Evolutionary conservation across 1,284 basidiomycete species (phyloP).

Genomic region (Flammula alnicola): DNA sequence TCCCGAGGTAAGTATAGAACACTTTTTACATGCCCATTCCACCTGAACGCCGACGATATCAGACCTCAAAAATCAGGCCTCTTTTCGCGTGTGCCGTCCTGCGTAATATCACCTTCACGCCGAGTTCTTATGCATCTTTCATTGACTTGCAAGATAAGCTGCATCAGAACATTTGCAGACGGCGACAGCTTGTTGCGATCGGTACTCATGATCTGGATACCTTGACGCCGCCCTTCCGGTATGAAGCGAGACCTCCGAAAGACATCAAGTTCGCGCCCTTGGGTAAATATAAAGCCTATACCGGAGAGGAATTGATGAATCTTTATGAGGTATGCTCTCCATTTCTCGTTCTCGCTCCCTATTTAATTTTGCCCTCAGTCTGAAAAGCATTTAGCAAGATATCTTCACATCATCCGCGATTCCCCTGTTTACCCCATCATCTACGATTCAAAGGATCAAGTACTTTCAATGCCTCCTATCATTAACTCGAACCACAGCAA

Average conservation of each 20-base stretch:
- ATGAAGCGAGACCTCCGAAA: constrained; percentile 88
- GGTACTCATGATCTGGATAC: constrained; percentile 98
- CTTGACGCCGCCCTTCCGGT: constrained; percentile 86
- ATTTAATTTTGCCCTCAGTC: constrained; percentile 49
- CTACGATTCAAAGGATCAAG: constrained; percentile 87
- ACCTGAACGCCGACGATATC: constrained; percentile 2
- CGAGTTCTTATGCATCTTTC: constrained; percentile 92
- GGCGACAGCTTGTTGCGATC: constrained; percentile 92
- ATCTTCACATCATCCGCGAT: constrained; percentile 92
- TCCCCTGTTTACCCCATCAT: constrained; percentile 98
- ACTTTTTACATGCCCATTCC: not conserved
- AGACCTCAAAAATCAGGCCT: constrained; percentile 87
- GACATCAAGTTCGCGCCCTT: constrained; percentile 91
- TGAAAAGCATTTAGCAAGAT: constrained; percentile 90
- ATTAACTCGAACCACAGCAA: constrained; percentile 98
- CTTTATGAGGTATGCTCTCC: constrained; percentile 77
- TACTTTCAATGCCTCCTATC: constrained; percentile 97
- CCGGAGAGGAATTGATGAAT: constrained; percentile 86
- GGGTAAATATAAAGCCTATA: constrained; percentile 77
- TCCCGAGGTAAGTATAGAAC: constrained; percentile 61
- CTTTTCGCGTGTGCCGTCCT: constrained; percentile 92
- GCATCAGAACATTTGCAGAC: constrained; percentile 93
- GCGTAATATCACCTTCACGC: constrained; percentile 89
- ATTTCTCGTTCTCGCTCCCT: not conserved
- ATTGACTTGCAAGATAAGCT: constrained; percentile 99